Conservation (phyloP, 805 yeast genomes). For the Cyberlindnera xylosilytica region DNA sequence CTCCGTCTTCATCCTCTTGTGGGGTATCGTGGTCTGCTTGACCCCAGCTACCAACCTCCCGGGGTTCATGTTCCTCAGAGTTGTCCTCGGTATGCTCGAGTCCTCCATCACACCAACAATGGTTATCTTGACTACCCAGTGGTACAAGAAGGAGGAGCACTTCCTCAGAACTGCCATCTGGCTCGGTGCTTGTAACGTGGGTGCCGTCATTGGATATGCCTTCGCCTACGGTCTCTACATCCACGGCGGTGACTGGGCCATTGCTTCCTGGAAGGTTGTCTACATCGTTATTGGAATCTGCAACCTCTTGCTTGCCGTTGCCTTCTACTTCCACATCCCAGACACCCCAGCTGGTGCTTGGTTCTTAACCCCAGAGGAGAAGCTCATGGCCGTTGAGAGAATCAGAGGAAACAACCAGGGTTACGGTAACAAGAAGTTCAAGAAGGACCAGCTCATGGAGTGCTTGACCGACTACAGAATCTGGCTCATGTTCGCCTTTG, state of each 20-base stretch:
- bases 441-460: slow-evolving; percentile 51
- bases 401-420: slow-evolving; percentile 56
- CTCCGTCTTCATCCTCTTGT: slow-evolving; percentile 46
- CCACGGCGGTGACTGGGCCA: slow-evolving; percentile 36
- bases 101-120: slow-evolving; percentile 55
- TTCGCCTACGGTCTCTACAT: slow-evolving; percentile 52
- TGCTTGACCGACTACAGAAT: slow-evolving; percentile 47
- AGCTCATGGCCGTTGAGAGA: slow-evolving; percentile 45
- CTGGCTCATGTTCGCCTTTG: slow-evolving; percentile 43
- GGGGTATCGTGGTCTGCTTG: slow-evolving; percentile 60
- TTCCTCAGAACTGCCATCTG: slow-evolving; percentile 41
- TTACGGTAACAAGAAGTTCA: slow-evolving; percentile 52
- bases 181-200: slow-evolving; percentile 46
- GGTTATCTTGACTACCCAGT: slow-evolving; percentile 53
- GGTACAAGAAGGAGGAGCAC: slow-evolving; percentile 49
- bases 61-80: slow-evolving; percentile 46
- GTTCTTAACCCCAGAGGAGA: slow-evolving; percentile 45
- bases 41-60: slow-evolving; percentile 42
- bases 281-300: slow-evolving; percentile 59
- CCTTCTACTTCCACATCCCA: slow-evolving; percentile 50
- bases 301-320: slow-evolving; percentile 49
- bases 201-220: slow-evolving; percentile 45
- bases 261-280: slow-evolving; percentile 58
- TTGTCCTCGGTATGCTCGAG: slow-evolving; percentile 50
- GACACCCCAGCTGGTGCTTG: slow-evolving; percentile 51